Conservation (phyloP, 2,329 filamentous ascomycete species). For the Phialocephala subalpina region DNA sequence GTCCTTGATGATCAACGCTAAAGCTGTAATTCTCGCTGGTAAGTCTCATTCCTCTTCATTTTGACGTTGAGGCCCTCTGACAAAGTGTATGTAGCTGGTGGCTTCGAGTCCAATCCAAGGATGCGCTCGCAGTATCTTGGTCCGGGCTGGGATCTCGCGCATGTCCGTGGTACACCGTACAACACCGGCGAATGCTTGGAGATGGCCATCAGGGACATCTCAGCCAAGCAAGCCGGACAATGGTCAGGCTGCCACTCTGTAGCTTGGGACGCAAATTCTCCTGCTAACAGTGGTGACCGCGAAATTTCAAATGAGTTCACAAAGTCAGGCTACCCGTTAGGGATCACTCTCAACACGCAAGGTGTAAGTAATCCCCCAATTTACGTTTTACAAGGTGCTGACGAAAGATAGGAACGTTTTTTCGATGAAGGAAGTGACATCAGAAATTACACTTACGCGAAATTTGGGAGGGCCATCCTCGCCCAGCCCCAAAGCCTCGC, state of each 20-base stretch:
- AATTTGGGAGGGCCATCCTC: conserved; percentile 69
- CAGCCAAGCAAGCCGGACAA: conserved; percentile 61
- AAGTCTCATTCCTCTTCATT: neutral
- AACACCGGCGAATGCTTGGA: conserved; percentile 67
- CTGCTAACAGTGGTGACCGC: conserved; percentile 61
- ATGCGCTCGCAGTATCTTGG: conserved; percentile 63
- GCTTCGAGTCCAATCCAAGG: conserved; percentile 67
- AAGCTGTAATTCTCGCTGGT: conserved; percentile 57
- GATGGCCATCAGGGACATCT: conserved; percentile 58
- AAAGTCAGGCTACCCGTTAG: conserved; percentile 73
- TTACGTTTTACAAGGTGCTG: neutral
- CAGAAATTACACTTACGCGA: conserved; percentile 73
- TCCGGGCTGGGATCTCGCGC: conserved; percentile 67
- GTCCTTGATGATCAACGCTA: conserved; percentile 43
- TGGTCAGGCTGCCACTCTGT: conserved; percentile 72
- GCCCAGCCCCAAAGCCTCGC: conserved; percentile 63
- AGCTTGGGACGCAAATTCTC: conserved; percentile 70
- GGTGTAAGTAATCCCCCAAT: conserved; percentile 45
- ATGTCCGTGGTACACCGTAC: conserved; percentile 69
- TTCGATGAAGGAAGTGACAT: conserved; percentile 73
- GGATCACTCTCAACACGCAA: conserved; percentile 67
- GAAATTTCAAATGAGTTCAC: conserved; percentile 71
- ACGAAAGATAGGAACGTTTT: conserved; percentile 54
- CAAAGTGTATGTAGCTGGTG: conserved; percentile 54
- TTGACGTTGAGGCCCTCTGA: neutral